Percentiles rank a stretch among this genome's conserved stretches.
phyloP scores from a whole-genome alignment of 345 rosid species.

The Citrus mangshanensis region DNA sequence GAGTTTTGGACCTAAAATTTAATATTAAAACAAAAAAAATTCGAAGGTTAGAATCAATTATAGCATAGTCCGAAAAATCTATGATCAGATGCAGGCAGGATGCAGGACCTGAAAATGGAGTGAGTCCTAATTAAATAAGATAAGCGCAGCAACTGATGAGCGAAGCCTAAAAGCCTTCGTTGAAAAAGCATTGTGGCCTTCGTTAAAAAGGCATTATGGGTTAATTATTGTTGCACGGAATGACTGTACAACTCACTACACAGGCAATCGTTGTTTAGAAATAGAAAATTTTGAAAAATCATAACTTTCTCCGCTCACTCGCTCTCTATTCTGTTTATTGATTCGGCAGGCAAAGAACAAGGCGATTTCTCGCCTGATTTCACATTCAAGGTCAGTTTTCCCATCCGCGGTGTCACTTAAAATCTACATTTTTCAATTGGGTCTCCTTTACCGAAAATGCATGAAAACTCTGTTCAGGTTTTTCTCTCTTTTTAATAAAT shows the following conservation, averaged over 20 bases:
- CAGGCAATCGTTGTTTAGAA: background rate
- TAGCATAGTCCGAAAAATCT: too few species aligned
- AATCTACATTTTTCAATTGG: background rate
- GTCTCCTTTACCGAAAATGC: background rate
- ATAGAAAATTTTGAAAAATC: background rate
- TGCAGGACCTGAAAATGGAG: too few species aligned
- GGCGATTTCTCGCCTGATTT: background rate
- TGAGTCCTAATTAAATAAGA: too few species aligned
- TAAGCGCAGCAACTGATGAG: background rate
- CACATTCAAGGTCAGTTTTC: constrained; percentile 7
- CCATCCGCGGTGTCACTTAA: background rate
- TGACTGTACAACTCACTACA: background rate
- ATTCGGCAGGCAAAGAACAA: constrained; percentile 4
- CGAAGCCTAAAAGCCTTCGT: background rate
- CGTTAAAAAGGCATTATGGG: background rate
- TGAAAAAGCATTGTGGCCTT: background rate
- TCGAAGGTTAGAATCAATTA: too few species aligned
- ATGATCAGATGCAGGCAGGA: too few species aligned
- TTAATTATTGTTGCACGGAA: background rate
- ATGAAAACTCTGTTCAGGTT: background rate
- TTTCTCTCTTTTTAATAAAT: background rate
- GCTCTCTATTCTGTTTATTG: background rate
- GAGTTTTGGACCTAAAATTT: too few species aligned
- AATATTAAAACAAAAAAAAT: too few species aligned
- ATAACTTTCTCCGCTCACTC: background rate